Evolutionary conservation across 768 basidiomycete genomes (phyloP), one percentile per base, ranked within the genome.

Genomic region (Rhizopogon sp.): DNA sequence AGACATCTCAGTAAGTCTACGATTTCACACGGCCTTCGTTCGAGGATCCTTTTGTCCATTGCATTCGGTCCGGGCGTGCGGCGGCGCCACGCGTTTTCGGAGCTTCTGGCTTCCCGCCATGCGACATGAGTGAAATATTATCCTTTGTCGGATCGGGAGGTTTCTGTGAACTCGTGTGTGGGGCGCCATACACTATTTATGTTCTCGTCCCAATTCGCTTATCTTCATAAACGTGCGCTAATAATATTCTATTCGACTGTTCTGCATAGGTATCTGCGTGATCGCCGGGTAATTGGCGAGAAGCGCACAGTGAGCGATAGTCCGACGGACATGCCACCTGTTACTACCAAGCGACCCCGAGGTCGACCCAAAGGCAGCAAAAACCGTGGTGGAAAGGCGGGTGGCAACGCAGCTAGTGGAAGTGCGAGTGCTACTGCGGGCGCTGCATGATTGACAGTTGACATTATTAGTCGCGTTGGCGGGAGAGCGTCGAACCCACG

Each of bases 281-380:
- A 85, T 62, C 81, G 85, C 52, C 74, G 85, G 53, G 69, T 84
- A 25, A 78, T 76, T 52, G 84, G 82, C 11, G 65, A 70, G 58
- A 74, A 71, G 44, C 66, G 73, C 37, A 65, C 51, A 47, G 58
- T 54, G 31, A 50, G 57, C 56, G 65, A 60, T 43, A 60, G 58
- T 58, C 66, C 47, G 43, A 57, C 56, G 71, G 76, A 66, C 65
- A 72, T 40, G 16, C 51, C 65, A 5, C 28, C 59, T 39, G 57
- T 62, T 1, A 59, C 66, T 13, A 61, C 65, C 6, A 87, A 86
- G 58, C 69, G 84, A 13, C 82, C 85, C 0, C 73, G 86, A 42
- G 86, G 86, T 28, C 71, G 86, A 8, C 86, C 86, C 35, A 85
- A 83, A 62, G 87, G 87, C 2, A 88, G 86, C 65, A 87, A 84